Evolutionary conservation across 2,329 filamentous ascomycete genomes (phyloP).

Genomic region (Sarocladium kiliense): DNA sequence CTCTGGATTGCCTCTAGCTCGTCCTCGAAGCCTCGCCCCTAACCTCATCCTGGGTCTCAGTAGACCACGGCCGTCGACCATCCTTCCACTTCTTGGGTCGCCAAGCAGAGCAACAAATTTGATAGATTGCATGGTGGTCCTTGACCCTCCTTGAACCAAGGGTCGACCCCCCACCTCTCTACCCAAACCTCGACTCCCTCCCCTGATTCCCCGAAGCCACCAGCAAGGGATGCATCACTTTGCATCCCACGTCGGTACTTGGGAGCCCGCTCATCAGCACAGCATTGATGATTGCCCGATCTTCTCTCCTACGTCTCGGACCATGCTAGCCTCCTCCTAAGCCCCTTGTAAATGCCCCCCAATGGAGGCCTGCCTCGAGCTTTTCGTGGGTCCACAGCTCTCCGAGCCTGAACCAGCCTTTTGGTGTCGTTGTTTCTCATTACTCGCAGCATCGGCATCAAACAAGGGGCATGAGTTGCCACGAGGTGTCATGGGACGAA

Average conservation of each 20-base stretch:
- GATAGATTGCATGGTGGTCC: slow-evolving; percentile 1
- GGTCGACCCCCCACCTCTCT: background rate
- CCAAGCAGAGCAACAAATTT: background rate
- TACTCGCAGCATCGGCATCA: background rate
- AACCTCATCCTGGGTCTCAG: background rate
- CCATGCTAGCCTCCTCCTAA: background rate
- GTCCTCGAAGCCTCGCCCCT: background rate
- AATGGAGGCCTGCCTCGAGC: background rate
- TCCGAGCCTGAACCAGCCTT: background rate
- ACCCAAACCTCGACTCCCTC: background rate
- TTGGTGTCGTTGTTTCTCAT: background rate
- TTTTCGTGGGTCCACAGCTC: background rate
- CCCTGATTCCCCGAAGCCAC: background rate
- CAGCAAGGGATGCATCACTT: background rate
- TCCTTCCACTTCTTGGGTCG: background rate
- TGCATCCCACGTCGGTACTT: slow-evolving; percentile 1
- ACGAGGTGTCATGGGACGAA: background rate
- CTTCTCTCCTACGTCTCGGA: background rate
- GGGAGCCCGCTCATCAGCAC: background rate
- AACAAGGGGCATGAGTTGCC: background rate
- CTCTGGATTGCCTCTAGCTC: background rate
- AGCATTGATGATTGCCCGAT: no score
- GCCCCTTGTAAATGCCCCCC: background rate
- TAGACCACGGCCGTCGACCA: background rate
- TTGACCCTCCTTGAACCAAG: slow-evolving; percentile 2